Evolutionary conservation across 2,329 filamentous ascomycete genomes (phyloP), one percentile per base, ranked within the genome.

Genomic region (Paracamarosporium sp.): DNA sequence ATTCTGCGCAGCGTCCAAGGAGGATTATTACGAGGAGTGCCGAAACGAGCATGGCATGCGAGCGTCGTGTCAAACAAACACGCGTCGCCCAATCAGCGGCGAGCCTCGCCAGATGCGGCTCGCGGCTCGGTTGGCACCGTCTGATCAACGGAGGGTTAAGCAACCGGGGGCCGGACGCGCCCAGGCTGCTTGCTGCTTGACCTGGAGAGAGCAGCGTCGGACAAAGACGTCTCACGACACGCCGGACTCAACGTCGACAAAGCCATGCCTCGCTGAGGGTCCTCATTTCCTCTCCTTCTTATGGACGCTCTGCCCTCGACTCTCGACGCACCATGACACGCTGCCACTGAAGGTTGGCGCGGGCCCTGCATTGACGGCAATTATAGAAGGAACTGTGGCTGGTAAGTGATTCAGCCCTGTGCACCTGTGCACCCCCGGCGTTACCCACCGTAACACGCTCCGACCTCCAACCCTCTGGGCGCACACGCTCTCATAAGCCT

Each of bases 161-260:
- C 11, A 48, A 36, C 30, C 46, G 31, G 31, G 46, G 31, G 30
- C 31, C 46, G 31, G 46, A 48, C 20, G 33, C 31, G 46, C 46
- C 12, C 11, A 11, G 17, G 17, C n/a, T n/a, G n/a, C n/a, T n/a
- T n/a, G n/a, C n/a, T n/a, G n/a, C n/a, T n/a, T n/a, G n/a, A n/a
- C n/a, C n/a, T n/a, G n/a, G n/a, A n/a, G n/a, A 50, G n/a, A 7
- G 24, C 12, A 38, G 48, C 48, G 28, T 22, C 48, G 48, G 48
- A 51, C 48, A 51, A 51, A 31, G 48, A 51, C 7, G 45, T 50
- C 46, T 50, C 46, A 50, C 46, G 33, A 50, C n/a, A n/a, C n/a
- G 31, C 46, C 33, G 33, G 46, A 50, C 46, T 38, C 46, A 27
- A 7, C n/a, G 46, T 15, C 28, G 13, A 28, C 28, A 47, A 27